These are phyloP conservation scores for Candolleomyces efflorescens DNA, from an alignment of 768 basidiomycete species.

Conservation along the genomic window DNA sequence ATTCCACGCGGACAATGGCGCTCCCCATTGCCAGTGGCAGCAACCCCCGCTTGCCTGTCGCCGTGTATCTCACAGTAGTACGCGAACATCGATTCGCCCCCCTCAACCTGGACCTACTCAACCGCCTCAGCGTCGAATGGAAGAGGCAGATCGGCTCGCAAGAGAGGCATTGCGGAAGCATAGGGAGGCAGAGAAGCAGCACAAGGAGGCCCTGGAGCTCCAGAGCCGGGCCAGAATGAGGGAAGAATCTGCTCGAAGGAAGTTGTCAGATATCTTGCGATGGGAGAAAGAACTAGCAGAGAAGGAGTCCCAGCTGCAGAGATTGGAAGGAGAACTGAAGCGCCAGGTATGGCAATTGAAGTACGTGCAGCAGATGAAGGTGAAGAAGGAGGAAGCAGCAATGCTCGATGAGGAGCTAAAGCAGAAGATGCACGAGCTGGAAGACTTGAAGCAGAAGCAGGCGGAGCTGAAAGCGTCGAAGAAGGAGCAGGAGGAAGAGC, in stretches of 20 bases:
- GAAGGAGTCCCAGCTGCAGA: too few species aligned
- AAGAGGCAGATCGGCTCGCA: constrained; percentile 2
- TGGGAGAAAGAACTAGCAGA: too few species aligned
- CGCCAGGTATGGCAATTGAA: too few species aligned
- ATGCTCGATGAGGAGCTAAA: constrained; percentile 9
- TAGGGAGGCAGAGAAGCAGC: not conserved
- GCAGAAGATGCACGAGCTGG: constrained; percentile 9
- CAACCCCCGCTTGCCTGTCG: too few species aligned
- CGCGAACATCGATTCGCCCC: too few species aligned
- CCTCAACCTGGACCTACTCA: not conserved
- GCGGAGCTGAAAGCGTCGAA: not conserved
- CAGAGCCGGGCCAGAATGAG: not conserved
- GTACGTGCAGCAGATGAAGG: constrained; percentile 8
- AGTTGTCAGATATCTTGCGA: not conserved
- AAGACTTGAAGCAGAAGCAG: constrained; percentile 4
- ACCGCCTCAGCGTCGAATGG: not conserved
- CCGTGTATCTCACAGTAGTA: too few species aligned
- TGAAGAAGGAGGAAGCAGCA: constrained; percentile 13
- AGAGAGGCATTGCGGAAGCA: not conserved
- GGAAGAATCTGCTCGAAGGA: not conserved
- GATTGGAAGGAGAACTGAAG: too few species aligned
- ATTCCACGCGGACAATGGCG: too few species aligned
- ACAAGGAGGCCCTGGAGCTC: not conserved
- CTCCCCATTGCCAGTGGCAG: not conserved
- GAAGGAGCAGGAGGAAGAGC: constrained; percentile 9